Evolutionary conservation across 257 asterid species (phyloP).

Genomic region (Solanum sitiens): DNA sequence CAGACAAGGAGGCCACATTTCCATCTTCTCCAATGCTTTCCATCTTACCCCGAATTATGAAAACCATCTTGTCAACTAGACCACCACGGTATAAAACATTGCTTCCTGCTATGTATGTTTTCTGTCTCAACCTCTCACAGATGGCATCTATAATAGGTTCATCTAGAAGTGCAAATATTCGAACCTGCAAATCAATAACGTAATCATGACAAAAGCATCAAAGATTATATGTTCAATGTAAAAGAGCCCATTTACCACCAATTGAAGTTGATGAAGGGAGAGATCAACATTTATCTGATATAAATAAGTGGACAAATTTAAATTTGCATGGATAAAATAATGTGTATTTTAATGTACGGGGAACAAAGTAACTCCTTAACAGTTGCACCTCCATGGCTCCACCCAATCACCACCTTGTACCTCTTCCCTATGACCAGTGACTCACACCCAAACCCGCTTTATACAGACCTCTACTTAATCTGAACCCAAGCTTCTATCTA

Average conservation of each 20-base stretch:
- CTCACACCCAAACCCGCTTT: neutral
- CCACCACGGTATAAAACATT: conserved; percentile 52
- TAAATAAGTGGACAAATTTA: neutral
- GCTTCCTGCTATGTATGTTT: conserved; percentile 69
- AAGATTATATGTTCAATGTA: neutral
- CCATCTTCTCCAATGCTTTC: conserved; percentile 71
- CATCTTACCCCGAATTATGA: conserved; percentile 81
- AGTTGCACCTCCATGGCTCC: neutral
- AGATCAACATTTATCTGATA: neutral
- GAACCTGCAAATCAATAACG: conserved; percentile 38
- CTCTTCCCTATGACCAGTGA: neutral
- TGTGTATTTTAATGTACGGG: neutral
- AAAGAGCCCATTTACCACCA: neutral
- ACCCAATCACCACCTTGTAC: neutral
- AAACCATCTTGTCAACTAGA: conserved; percentile 80
- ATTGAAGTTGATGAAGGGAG: neutral
- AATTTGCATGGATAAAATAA: neutral
- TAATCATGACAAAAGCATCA: neutral
- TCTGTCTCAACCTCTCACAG: conserved; percentile 73
- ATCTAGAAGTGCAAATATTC: conserved; percentile 64
- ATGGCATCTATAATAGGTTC: conserved; percentile 82
- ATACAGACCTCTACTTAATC: neutral
- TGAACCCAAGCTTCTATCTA: neutral
- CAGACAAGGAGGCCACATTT: conserved; percentile 38
- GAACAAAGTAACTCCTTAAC: neutral